Base-by-base conservation (phyloP, 2,329 filamentous ascomycete genomes). In the Aspergillus sp. region DNA sequence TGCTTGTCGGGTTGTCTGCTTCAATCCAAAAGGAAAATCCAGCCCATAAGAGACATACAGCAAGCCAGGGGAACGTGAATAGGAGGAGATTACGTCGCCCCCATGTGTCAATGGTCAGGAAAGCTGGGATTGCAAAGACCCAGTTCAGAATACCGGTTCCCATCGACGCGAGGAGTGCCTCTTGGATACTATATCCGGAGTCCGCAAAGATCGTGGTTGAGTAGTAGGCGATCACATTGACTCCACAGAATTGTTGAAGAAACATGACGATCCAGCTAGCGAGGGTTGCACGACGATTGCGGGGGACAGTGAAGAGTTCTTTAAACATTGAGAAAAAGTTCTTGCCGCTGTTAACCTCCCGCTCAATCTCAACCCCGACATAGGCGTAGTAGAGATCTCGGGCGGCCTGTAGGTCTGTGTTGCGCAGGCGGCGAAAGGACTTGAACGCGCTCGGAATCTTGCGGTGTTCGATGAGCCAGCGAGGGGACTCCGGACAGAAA, bases 111-210 rank as follows among this genome's bases (percentile, higher is more conserved):
- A 89, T 88, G 0, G 85, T 88, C 65, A 85, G 84, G 54, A 88
- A 79, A 1, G 85, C 85, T 0, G 85, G 84, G 9, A 87, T 71
- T 1, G 86, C 85, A 62, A 88, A 88, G 22, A 88, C 71, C 75
- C 83, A 88, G 66, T 89, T 88, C 67, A 88, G 78, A 57, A 87
- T 79, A 2, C 86, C 86, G 50, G 84, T 87, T 0, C 86, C 86
- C 59, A 88, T 80, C 0, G 85, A 87, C 0, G 84, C 84, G 5
- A 80, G 73, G 2, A 89, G 77, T 1, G 86, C 84, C 5, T 72
- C 70, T 4, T 81, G 76, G 24, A 80, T 75, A 9, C 71, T 73
- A 56, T 86, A 83, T 1, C 82, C 77, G 3, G 82, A 82, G 0
- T 85, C 72, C 2, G 80, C 66, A 70, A 89, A 89, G 55, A 89